Base-by-base conservation (phyloP, 139 green algal species). In the Mesotaenium endlicherianum region DNA sequence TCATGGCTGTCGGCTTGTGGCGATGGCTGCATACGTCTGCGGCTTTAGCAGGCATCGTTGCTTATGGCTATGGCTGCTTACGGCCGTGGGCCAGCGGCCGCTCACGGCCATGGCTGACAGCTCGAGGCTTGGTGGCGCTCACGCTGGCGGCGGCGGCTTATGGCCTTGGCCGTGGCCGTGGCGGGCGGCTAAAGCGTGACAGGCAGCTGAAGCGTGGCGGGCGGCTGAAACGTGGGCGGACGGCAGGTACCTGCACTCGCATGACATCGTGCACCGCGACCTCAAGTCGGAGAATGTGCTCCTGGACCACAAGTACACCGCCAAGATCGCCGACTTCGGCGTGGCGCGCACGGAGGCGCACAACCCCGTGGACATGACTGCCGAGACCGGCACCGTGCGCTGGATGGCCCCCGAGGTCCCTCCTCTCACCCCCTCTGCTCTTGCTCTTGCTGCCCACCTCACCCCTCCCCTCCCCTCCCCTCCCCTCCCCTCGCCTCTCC, bases 371-470 rank as follows among this genome's bases (percentile, higher is more conserved):
- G 82, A 88, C 41, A 98, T 98, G 95, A 98, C 95, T 0, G 95
- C 95, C 30, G 95, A 98, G 87, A 98, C 96, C 2, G 95, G 95
- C 14, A 98, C 96, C 0, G 98, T 98, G 91, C 88, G 95, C 2
- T 98, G 95, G 95, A 98, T 98, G 95, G 95, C 95, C 6, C 95
- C 95, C 1, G 95, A 98, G 90, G 95, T 98, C 53, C 20, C 26
- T 34, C 26, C 26, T 64, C 26, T 64, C 26, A 34, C 26, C 20
- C 26, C 26, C 26, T 64, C 26, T 64, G 53, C 26, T 64, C 26
- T 64, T 64, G 3, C 55, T n/a, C 2, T n/a, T 20, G 2, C 3
- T 1, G 0, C 55, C 3, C 55, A 30, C 2, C 0, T 36, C 55
- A 38, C 55, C 31, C 55, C 55, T 68, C n/a, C 55, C 0, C 55